Conservation (phyloP, 352 stramenopile species). For the Chrysophaeum taylorii region DNA sequence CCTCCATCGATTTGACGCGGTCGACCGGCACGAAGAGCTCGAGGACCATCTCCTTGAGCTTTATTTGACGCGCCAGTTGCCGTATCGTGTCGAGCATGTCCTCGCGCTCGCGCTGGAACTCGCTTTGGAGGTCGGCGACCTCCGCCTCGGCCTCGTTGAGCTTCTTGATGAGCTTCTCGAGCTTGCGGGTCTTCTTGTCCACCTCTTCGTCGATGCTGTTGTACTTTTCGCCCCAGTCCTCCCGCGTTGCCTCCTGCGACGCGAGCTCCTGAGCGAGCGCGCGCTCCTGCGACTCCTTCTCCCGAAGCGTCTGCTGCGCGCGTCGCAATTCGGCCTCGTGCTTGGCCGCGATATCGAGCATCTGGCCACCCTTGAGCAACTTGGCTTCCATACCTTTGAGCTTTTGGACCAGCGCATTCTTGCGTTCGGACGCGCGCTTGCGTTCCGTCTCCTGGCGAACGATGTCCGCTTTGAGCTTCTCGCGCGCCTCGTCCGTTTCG, state of each 20-base stretch:
- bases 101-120: slow-evolving; percentile 83
- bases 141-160: slow-evolving; percentile 74
- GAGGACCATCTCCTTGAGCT: slow-evolving; percentile 84
- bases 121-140: slow-evolving; percentile 75
- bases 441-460: slow-evolving; percentile 46
- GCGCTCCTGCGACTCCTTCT: slow-evolving; percentile 54
- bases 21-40: slow-evolving; percentile 65
- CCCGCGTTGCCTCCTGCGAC: neutral
- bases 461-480: slow-evolving; percentile 65
- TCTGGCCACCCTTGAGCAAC: slow-evolving; percentile 78
- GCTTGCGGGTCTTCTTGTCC: slow-evolving; percentile 82
- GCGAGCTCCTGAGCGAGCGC: slow-evolving; percentile 24
- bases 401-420: slow-evolving; percentile 61
- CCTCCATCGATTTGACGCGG: slow-evolving; percentile 29
- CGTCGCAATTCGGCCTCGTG: slow-evolving; percentile 78
- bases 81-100: slow-evolving; percentile 87
- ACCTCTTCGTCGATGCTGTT: slow-evolving; percentile 74
- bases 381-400: slow-evolving; percentile 80
- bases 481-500: slow-evolving; percentile 62
- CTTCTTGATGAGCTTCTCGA: slow-evolving; percentile 87
- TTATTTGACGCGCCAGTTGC: slow-evolving; percentile 78
- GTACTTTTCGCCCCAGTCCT: slow-evolving; percentile 64
- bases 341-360: slow-evolving; percentile 81
- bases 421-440: slow-evolving; percentile 34
- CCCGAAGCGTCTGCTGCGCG: slow-evolving; percentile 71